These are phyloP conservation scores for Botrytis deweyae DNA, from an alignment of 2,329 filamentous ascomycete species.

Conservation along the genomic window DNA sequence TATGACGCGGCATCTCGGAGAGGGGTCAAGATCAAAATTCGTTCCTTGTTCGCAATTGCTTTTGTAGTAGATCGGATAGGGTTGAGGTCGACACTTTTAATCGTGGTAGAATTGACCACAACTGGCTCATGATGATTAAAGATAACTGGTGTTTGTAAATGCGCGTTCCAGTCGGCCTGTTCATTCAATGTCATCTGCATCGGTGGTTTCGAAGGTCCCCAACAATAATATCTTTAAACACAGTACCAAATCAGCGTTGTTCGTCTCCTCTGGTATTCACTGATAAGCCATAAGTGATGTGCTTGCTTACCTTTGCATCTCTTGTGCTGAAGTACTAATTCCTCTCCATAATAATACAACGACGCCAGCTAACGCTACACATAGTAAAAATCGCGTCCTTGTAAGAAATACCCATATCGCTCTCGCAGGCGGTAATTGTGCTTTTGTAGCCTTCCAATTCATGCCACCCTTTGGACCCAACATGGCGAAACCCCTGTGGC, in stretches of 20 bases:
- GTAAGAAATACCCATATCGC: conserved; percentile 70
- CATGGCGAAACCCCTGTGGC: conserved; percentile 58
- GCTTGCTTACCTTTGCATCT: conserved; percentile 77
- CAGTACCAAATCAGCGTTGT: conserved; percentile 15
- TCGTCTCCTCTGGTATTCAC: background rate
- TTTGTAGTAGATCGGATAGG: conserved; percentile 76
- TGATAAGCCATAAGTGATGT: conserved; percentile 16
- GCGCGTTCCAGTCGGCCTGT: conserved; percentile 82
- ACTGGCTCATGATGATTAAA: conserved; percentile 94
- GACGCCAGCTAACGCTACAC: conserved; percentile 67
- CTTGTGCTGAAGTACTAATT: conserved; percentile 73
- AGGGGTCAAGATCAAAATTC: conserved; percentile 87
- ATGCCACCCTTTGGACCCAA: conserved; percentile 86
- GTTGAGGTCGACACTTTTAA: conserved; percentile 82
- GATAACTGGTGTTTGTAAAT: conserved; percentile 87
- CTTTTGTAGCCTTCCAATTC: conserved; percentile 87
- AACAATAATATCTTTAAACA: conserved; percentile 83
- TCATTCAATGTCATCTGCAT: conserved; percentile 95
- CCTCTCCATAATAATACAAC: conserved; percentile 86
- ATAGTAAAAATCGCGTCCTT: conserved; percentile 73
- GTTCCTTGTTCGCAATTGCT: conserved; percentile 77
- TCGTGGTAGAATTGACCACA: conserved; percentile 76
- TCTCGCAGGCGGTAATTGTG: conserved; percentile 74
- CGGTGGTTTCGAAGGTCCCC: conserved; percentile 90
- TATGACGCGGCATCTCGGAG: conserved; percentile 83